These are phyloP conservation scores for Fusarium caatingaense DNA, from an alignment of 2,329 filamentous ascomycete genomes.

Conservation along the genomic window DNA sequence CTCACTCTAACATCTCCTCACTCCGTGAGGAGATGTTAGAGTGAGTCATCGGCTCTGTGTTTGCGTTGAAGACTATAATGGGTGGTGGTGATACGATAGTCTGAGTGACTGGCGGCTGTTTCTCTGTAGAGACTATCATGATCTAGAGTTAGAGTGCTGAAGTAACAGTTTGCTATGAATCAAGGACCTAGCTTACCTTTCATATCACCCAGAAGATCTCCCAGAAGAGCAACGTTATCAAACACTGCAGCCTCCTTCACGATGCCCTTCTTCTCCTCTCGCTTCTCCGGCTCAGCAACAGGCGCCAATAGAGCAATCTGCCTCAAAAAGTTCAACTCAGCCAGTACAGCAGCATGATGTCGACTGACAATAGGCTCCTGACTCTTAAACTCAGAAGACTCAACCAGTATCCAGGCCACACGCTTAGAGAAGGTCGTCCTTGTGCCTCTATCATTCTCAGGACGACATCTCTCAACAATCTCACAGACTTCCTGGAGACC, in stretches of 20 bases:
- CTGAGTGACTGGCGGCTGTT: background rate
- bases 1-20: too few relatives aligned
- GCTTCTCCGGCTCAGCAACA: background rate
- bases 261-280: background rate
- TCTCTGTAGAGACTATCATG: background rate
- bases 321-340: constrained; percentile 47
- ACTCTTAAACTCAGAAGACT: constrained; percentile 41
- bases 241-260: constrained; percentile 5
- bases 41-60: background rate
- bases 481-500: constrained; percentile 45
- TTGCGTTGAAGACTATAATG: background rate
- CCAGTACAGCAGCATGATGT: constrained; percentile 46
- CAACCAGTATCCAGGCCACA: constrained; percentile 44
- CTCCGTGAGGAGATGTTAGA: background rate
- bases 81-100: background rate
- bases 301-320: constrained; percentile 34
- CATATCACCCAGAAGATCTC: constrained; percentile 27
- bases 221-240: constrained; percentile 38
- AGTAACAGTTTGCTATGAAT: too few relatives aligned
- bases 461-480: constrained; percentile 48
- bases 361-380: constrained; percentile 46
- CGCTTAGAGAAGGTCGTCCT: constrained; percentile 36
- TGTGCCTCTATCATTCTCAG: constrained; percentile 32
- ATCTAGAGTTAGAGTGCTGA: background rate
- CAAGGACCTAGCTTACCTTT: background rate